Evolutionary conservation across 371 early-diverging fungal genomes (phyloP), one percentile per base, ranked within the genome.

Genomic region (Dinochytrium kinnereticum): DNA sequence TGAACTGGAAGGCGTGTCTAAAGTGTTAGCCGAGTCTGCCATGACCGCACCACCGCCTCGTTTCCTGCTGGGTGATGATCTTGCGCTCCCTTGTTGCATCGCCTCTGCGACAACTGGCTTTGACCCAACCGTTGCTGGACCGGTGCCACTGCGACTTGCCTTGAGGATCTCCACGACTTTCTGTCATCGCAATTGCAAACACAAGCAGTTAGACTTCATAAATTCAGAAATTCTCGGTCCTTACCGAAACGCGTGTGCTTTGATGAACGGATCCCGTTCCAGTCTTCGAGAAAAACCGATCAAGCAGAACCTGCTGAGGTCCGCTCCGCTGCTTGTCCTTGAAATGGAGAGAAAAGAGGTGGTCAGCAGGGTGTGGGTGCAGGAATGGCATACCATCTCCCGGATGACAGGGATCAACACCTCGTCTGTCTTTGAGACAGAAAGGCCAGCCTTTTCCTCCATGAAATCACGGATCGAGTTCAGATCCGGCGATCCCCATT

Each of bases 401-500:
- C 89, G 86, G 10, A 94, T 84, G 7, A 97, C 89, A 2, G 97
- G 97, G 19, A 94, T 72, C 31, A 97, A 80, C 0, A 90, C 87
- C 51, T 84, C 81, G 68, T 92, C 88, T 21, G 88, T 85, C 70
- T 90, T 89, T 0, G 76, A 78, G 2, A 68, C 78, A 5, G 78
- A 69, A 90, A 90, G 91, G 0, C 82, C 84, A 10, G 89, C 80
- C 57, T 83, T 85, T 39, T 86, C 85, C 38, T 82, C 81, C 72
- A 94, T 76, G 64, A 81, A 89, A 34, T 86, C 83, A 1, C 93
- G 89, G 51, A 98, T 77, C 0, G 85, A 88, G 75, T 95, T 92
- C 31, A 95, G 53, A 67, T 95, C 90, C 0, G 96, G 96, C 28
- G 89, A 82, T 0, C 94, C 96, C 96, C 97, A 97, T 71, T 88